phyloP scores from a whole-genome alignment of 352 stramenopile species.

The Pythium volutum region DNA sequence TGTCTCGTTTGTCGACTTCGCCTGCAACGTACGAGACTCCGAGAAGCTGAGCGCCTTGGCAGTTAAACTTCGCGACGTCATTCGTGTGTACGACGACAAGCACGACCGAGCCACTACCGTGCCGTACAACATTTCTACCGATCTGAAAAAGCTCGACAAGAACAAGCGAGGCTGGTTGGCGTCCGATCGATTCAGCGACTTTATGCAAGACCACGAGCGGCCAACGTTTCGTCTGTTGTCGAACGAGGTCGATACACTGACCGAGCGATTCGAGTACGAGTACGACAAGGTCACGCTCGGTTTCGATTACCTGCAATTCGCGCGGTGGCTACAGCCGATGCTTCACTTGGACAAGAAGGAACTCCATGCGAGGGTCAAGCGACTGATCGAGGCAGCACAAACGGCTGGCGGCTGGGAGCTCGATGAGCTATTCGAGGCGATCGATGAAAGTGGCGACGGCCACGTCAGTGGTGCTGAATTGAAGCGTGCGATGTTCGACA shows the following conservation, averaged over 20 bases:
- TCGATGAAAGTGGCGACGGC: conserved; percentile 56
- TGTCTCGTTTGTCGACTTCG: conserved; percentile 58
- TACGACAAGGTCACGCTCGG: conserved; percentile 51
- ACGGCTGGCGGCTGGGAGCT: conserved; percentile 44
- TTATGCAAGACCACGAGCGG: conserved; percentile 24
- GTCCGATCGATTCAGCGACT: conserved; percentile 22
- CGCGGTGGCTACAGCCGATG: conserved; percentile 60
- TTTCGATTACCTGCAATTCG: conserved; percentile 71
- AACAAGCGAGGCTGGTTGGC: conserved; percentile 51
- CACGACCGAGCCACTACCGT: conserved; percentile 33
- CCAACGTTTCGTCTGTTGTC: conserved; percentile 42
- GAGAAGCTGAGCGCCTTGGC: conserved; percentile 56
- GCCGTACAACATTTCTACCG: conserved; percentile 40
- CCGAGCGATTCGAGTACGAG: conserved; percentile 69
- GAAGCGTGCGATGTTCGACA: conserved; percentile 53
- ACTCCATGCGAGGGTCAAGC: conserved; percentile 47
- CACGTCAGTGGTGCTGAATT: conserved; percentile 51
- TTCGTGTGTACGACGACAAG: conserved; percentile 56
- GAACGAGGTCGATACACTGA: conserved; percentile 33
- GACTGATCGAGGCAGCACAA: conserved; percentile 39
- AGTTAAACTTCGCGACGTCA: conserved; percentile 38
- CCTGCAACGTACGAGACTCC: conserved; percentile 61
- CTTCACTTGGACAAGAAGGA: conserved; percentile 60
- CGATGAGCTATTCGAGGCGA: conserved; percentile 51
- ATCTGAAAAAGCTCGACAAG: conserved; percentile 56